These are phyloP conservation scores for Plasmodium inui DNA, from an alignment of 169 alveolate species.

Conservation along the genomic window DNA sequence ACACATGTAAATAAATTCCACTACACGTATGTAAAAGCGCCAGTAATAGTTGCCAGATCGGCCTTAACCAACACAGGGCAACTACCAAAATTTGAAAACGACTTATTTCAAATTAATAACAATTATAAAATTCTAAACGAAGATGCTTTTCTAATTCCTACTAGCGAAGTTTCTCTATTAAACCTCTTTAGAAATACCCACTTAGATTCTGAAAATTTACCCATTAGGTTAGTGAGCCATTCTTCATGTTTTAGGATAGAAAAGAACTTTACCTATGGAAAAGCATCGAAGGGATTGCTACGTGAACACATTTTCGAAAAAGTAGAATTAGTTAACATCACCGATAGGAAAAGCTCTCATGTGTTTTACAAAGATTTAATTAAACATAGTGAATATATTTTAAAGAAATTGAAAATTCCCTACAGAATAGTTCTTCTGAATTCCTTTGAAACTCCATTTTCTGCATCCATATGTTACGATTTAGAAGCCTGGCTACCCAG, in stretches of 20 bases:
- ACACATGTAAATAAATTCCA: constrained; percentile 79
- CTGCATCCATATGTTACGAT: constrained; percentile 82
- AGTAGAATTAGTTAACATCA: constrained; percentile 81
- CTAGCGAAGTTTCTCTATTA: constrained; percentile 84
- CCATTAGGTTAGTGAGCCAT: constrained; percentile 79
- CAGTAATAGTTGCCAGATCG: constrained; percentile 77
- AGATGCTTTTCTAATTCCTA: constrained; percentile 85
- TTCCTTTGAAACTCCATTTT: constrained; percentile 77
- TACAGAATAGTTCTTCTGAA: constrained; percentile 77
- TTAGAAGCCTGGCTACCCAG: constrained; percentile 85
- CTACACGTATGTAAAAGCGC: constrained; percentile 80
- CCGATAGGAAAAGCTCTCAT: constrained; percentile 66
- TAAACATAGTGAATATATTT: constrained; percentile 80
- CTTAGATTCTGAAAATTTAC: constrained; percentile 68
- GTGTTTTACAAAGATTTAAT: constrained; percentile 78
- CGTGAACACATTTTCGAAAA: constrained; percentile 85
- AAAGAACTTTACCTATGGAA: constrained; percentile 82
- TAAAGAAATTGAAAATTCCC: constrained; percentile 73
- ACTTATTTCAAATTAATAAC: constrained; percentile 80
- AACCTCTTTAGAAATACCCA: constrained; percentile 76
- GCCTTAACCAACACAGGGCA: constrained; percentile 81
- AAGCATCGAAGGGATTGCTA: constrained; percentile 83
- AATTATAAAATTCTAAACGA: constrained; percentile 79
- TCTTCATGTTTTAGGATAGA: constrained; percentile 84
- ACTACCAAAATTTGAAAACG: constrained; percentile 84